Percentiles rank a stretch among this genome's conserved stretches.
These are phyloP conservation scores for Heimioporus sp. DNA, from an alignment of 768 basidiomycete species.

Conservation along the genomic window DNA sequence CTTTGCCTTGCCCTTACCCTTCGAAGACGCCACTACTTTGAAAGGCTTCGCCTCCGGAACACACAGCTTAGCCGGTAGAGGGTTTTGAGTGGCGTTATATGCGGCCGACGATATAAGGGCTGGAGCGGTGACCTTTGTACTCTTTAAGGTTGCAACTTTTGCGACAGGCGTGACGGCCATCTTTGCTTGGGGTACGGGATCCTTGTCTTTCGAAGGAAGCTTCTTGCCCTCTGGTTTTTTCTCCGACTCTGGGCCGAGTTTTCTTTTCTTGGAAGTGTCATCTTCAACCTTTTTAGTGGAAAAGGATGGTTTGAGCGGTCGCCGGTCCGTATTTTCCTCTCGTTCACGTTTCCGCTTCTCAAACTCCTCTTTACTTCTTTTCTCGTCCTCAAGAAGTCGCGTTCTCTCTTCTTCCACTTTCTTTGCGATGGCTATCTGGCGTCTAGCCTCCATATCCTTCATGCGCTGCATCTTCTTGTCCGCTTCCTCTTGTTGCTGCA, in stretches of 20 bases:
- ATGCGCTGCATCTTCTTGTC: slow-evolving; percentile 74
- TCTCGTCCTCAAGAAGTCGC: slow-evolving; percentile 63
- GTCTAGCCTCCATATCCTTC: slow-evolving; percentile 80
- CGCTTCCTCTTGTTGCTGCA: slow-evolving; percentile 84
- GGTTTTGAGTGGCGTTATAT: slow-evolving; percentile 39
- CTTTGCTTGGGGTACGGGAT: slow-evolving; percentile 26
- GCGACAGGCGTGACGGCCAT: slow-evolving; percentile 22
- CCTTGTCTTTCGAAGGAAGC: slow-evolving; percentile 53
- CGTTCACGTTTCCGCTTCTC: slow-evolving; percentile 82
- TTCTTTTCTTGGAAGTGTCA: slow-evolving; percentile 70
- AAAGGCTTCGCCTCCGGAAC: slow-evolving; percentile 33
- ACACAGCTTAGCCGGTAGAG: slow-evolving; percentile 29
- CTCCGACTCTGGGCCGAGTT: slow-evolving; percentile 49
- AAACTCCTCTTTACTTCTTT: slow-evolving; percentile 66
- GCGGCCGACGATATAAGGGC: slow-evolving; percentile 38
- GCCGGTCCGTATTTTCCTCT: slow-evolving; percentile 73
- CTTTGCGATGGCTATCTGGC: slow-evolving; percentile 66
- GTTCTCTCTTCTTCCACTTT: slow-evolving; percentile 79
- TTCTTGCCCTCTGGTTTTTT: slow-evolving; percentile 64
- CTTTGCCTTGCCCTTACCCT: slow-evolving; percentile 52
- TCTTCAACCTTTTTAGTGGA: slow-evolving; percentile 71
- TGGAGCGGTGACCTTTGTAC: slow-evolving; percentile 31
- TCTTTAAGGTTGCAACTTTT: slow-evolving; percentile 33
- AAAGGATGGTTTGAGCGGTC: slow-evolving; percentile 47
- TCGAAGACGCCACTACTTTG: slow-evolving; percentile 35